phyloP scores from a whole-genome alignment of 108 stramenopile species.

The Chaetoceros muelleri region DNA sequence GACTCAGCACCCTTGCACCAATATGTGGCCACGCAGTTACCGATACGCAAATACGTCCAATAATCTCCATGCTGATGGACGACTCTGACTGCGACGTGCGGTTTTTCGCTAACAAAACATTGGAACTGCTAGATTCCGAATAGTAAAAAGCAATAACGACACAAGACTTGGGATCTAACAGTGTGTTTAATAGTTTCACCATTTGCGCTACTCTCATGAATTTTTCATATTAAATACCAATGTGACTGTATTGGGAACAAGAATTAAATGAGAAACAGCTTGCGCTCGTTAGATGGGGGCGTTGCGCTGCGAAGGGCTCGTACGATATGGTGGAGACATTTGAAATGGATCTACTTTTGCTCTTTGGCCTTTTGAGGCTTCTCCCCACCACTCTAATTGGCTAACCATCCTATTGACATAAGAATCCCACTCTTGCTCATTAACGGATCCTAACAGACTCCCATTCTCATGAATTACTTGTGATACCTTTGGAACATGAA shows the following conservation, averaged over 20 bases:
- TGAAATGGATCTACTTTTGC: slow-evolving; percentile 39
- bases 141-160: too few species aligned
- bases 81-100: slow-evolving; percentile 90
- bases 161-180: too few species aligned
- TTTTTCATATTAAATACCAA: too few species aligned
- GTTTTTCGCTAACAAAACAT: slow-evolving; percentile 66
- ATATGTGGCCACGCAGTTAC: slow-evolving; percentile 44
- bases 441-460: slow-evolving; percentile 5
- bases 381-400: slow-evolving; percentile 77
- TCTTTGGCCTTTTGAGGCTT: slow-evolving; percentile 38
- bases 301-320: slow-evolving; percentile 44
- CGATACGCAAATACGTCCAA: slow-evolving; percentile 61
- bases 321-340: slow-evolving; percentile 31
- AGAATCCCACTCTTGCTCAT: slow-evolving; percentile 26
- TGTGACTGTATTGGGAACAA: too few species aligned
- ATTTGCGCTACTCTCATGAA: too few species aligned
- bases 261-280: too few species aligned
- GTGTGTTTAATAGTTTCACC: too few species aligned
- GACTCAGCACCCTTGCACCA: slow-evolving; percentile 62
- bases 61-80: slow-evolving; percentile 61
- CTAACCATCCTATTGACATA: slow-evolving; percentile 51
- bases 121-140: slow-evolving; percentile 18
- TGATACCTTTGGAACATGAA: slow-evolving; percentile 51
- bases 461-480: slow-evolving; percentile 53
- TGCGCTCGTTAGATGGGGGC: slow-evolving; percentile 37